Base-by-base conservation (phyloP, 805 yeast genomes). In the Teunomyces gatunensis region DNA sequence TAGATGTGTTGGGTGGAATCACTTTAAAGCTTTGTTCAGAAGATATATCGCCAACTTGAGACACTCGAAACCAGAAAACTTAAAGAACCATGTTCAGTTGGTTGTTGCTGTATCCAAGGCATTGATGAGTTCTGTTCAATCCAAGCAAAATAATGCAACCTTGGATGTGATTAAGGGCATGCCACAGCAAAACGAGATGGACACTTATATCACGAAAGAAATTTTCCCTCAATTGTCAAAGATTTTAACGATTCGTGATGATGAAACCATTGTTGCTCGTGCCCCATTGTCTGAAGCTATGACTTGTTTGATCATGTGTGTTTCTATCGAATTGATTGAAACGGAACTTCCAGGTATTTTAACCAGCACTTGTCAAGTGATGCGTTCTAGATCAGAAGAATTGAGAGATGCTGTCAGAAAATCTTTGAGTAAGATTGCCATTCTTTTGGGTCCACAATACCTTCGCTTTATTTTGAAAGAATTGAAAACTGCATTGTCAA, bases 331-430 rank as follows among this genome's bases (percentile, higher is more conserved):
- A 1, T 70, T 73, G 20, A 69, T 87, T 23, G 78, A 76, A 15
- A 58, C 73, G 4, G 80, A 83, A 43, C 74, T 94, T 20, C 96
- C 98, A 0, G 94, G 95, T 20, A 78, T 87, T 10, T 73, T 94
- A 53, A 87, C 97, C 0, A 81, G 83, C 53, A 76, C 90, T n/a
- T 90, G 97, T 63, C 97, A 92, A 62, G 85, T 89, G 27, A 73
- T 94, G 63, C 77, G 97, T 54, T 81, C 94, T 23, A 81, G 89
- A 60, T 80, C 91, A 3, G 96, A 89, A 63, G 96, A 87, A 50
- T 72, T 91, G 35, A 83, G 99, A 69, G 97, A 94, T 59, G 81
- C 89, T 1, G 85, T 88, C 7, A 78, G 99, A 59, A 85, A 83
- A 51, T 81, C 85, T 15, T 69, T 94, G 45, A 83, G 88, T 20